phyloP scores from a whole-genome alignment of 2,329 filamentous ascomycete species.

The Penicillium sclerotiorum region DNA sequence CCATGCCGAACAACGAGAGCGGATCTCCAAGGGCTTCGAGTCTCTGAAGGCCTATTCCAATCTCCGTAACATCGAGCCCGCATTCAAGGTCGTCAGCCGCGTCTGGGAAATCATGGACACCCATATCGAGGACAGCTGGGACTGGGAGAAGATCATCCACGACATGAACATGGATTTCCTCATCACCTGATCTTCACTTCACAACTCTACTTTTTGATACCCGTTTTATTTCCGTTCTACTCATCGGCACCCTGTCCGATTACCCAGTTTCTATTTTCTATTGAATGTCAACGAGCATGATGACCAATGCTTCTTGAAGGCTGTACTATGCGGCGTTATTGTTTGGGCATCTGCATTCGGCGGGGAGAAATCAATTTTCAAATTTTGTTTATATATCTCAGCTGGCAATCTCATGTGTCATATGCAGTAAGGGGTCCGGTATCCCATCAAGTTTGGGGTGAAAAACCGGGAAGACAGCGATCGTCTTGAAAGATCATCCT shows the following conservation, averaged over 20 bases:
- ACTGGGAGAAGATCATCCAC: constrained; percentile 64
- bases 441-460: too few relatives aligned
- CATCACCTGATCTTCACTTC: constrained; percentile 51
- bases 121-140: constrained; percentile 60
- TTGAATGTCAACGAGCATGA: constrained; percentile 15
- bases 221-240: constrained; percentile 5
- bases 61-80: constrained; percentile 61
- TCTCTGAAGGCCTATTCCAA: constrained; percentile 59
- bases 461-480: too few relatives aligned
- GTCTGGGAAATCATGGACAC: constrained; percentile 65
- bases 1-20: constrained; percentile 56
- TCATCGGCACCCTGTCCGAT: not conserved
- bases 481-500: too few relatives aligned
- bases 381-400: constrained; percentile 6
- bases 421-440: constrained; percentile 13
- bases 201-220: constrained; percentile 21
- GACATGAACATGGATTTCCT: constrained; percentile 64
- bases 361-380: not conserved
- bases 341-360: constrained; percentile 23
- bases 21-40: constrained; percentile 57
- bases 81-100: constrained; percentile 57
- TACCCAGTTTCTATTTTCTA: not conserved
- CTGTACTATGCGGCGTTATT: constrained; percentile 25
- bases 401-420: constrained; percentile 10
- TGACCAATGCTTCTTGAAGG: constrained; percentile 11